Base-by-base conservation (phyloP, 495 filamentous ascomycete genomes). In the Letharia columbiana region DNA sequence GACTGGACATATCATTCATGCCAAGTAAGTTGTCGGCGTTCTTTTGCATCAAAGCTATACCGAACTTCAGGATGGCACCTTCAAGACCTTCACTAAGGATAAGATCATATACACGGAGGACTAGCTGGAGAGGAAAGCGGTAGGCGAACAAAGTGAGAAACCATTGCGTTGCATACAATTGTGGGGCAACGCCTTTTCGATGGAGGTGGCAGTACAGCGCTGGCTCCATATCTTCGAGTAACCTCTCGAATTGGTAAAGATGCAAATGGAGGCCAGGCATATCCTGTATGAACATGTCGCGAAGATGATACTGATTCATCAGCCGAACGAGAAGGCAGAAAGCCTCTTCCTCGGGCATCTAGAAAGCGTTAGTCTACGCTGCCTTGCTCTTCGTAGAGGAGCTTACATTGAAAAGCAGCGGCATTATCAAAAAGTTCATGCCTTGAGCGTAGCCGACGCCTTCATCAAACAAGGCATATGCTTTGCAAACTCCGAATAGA, bases 111-210 rank as follows among this genome's bases (percentile, higher is more conserved):
- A 99, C 92, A 61, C 94, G 90, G 61, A 99, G 84, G 31, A 98
- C 94, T 3, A 99, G 84, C 73, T 99, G 94, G 12, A 99, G 81
- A 17, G 94, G 94, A 75, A 99, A 99, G 58, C 96, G 89, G 75
- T 99, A 98, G 20, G 94, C 92, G 72, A 99, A 99, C n/a, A 99
- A 83, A 9, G 94, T 99, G 54, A 99, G 85, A 76, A 98, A 98
- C 94, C 94, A 99, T 74, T 98, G 94, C 0, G 94, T 98, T 54
- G 94, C 94, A 73, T 99, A 99, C 12, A 99, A 80, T 70, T 96
- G 89, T 1, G 95, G 91, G 52, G 87, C 87, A 47, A 98, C 94
- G 35, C 89, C 87, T 54, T 90, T 87, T 62, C 94, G 87, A 67
- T 89, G 87, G 52, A 99, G 85, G 77, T 99, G 94, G 74, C 94